Percentiles rank a stretch among this genome's conserved stretches.
These are phyloP conservation scores for Colletotrichum caudatum DNA, from an alignment of 2,329 filamentous ascomycete species.

Conservation along the genomic window DNA sequence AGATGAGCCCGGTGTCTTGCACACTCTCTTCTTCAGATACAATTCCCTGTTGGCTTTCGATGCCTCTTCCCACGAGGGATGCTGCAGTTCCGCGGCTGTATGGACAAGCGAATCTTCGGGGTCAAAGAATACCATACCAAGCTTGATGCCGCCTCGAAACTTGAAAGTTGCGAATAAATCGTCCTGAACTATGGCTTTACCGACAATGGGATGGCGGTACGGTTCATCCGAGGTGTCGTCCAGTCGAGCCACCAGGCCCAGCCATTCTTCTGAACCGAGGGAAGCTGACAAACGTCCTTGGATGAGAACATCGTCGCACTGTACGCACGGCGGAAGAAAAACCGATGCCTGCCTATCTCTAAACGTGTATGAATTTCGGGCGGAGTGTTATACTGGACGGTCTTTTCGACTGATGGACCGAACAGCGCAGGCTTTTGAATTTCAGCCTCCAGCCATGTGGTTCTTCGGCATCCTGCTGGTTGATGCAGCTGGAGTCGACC, in stretches of 20 bases:
- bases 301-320: background rate
- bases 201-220: background rate
- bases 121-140: background rate
- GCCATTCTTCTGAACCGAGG: background rate
- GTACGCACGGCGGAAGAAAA: background rate
- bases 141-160: rapidly evolving
- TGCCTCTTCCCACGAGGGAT: background rate
- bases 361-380: background rate
- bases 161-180: rapidly evolving
- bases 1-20: no score
- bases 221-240: background rate
- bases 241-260: background rate
- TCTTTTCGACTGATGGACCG: background rate
- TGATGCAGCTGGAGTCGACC: background rate
- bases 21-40: no score
- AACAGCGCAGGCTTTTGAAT: background rate
- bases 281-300: background rate
- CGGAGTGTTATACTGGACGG: background rate
- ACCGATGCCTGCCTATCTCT: background rate
- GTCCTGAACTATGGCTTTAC: background rate
- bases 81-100: background rate
- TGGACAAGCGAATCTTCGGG: background rate
- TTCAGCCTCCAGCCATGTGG: background rate
- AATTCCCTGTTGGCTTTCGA: background rate
- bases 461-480: background rate